Base-by-base conservation (phyloP, 345 rosid genomes). In the Rhodamnia rubescens region DNA sequence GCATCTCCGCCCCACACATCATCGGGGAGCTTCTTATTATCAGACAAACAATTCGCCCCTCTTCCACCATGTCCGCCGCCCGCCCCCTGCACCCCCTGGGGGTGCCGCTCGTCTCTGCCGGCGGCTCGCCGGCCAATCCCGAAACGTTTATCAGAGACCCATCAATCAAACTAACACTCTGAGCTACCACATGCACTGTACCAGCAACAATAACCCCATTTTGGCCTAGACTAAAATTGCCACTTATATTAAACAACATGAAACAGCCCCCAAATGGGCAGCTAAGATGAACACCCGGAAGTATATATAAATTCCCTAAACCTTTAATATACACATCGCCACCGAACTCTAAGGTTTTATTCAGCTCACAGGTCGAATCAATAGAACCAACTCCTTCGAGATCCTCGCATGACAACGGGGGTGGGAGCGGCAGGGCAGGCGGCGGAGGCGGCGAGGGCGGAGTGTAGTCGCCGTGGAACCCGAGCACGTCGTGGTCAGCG, bases 1-100 rank as follows among this genome's bases (percentile, higher is more conserved):
- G 95, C 89, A 80, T 94, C 95, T 82, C 96, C 96, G 3, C 96
- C 96, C 95, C 95, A 93, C 49, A 93, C 93, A 90, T 94, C 96
- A 57, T 94, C 96, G 2, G 96, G 95, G 75, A 92, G 85, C 86
- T 93, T 94, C 22, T 88, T 84, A 81, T 90, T 90, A 86, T 94
- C 96, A 53, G 87, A 56, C 84, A 94, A 89, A 74, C 96, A 94
- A 83, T 93, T 89, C 5, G 96, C 95, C 4, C 96, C 96, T 84
- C 96, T 89, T 29, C 96, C 96, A 6, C 96, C 96, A 3, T 93
- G 92, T 15, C 95, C 96, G 10, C 95, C 96, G 6, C 96, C 96
- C 0, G 92, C 90, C 16, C 96, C 96, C 86, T 92, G 92, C 74
- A 89, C 64, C 18, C 94, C 94, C 7, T 90, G 87, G 95, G 96